Evolutionary conservation across 2,329 filamentous ascomycete genomes (phyloP), one percentile per base, ranked within the genome.

Genomic region (Sporothrix variecibatus): DNA sequence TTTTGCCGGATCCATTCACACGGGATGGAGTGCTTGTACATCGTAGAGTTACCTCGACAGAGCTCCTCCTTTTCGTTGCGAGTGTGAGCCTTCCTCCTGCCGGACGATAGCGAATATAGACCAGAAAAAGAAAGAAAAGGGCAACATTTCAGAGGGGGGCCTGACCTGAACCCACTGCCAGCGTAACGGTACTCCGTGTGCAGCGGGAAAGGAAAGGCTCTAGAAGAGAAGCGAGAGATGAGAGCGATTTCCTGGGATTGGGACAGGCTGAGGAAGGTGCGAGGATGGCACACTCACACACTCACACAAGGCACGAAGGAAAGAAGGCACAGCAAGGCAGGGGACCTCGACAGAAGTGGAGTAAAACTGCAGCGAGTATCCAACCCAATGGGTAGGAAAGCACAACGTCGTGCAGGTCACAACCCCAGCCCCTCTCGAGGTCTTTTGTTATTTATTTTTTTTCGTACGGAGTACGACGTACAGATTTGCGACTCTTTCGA

Each of bases 281-380:
- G 17, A 46, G 7, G 34, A 31, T 12, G 58, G 38, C 38, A 46
- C n/a, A 12, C 62, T 2, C 38, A 20, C 38, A 26, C 34, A 40
- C 58, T 20, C 15, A 8, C 51, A 23, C 4, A 53, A 53, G 51
- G 51, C 20, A 26, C 8, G 51, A 53, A 53, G 51, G 51, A n/a
- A 56, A 23, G 23, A 64, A 46, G 31, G 31, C 5, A 64, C 3
- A 40, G 17, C 2, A 7, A 64, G 38, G 17, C 62, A 46, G 62
- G 62, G 60, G n/a, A 12, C 62, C 38, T 67, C 62, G 62, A 67
- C 6, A 43, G 11, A 67, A 67, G 62, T 67, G 62, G 38, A 46
- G 23, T 15, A 46, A 43, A 40, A 28, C 43, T 43, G 62, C n/a
- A 67, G 38, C 38, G 6, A 17, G 6, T 67, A 67, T 67, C 62